A percentile compares a stretch with the other conserved stretches of the same genome.
These are phyloP conservation scores for Candida odintsovae DNA, from an alignment of 805 yeast genomes.

Conservation along the genomic window DNA sequence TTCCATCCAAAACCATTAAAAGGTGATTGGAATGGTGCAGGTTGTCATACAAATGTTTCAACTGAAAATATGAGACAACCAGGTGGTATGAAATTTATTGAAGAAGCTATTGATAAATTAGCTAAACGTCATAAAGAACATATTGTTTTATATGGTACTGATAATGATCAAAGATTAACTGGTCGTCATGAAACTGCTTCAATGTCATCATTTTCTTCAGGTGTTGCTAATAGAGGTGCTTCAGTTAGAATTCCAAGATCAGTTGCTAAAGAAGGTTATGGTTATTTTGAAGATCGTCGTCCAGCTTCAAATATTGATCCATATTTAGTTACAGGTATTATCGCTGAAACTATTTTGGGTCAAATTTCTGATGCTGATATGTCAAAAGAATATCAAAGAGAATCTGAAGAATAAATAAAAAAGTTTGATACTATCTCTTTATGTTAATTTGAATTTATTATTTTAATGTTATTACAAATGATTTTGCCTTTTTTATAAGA, in stretches of 20 bases:
- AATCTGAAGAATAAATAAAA: slow-evolving; percentile 29
- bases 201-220: slow-evolving; percentile 82
- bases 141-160: slow-evolving; percentile 90
- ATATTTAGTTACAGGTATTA: slow-evolving; percentile 96
- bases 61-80: slow-evolving; percentile 85
- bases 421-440: too few relatives aligned
- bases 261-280: slow-evolving; percentile 95
- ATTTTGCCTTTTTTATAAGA: not conserved
- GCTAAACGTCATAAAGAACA: slow-evolving; percentile 97
- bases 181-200: slow-evolving; percentile 99
- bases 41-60: slow-evolving; percentile 98
- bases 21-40: slow-evolving; percentile 99
- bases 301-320: slow-evolving; percentile 99
- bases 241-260: slow-evolving; percentile 98
- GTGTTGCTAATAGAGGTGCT: slow-evolving; percentile 99
- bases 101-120: slow-evolving; percentile 86
- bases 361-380: slow-evolving; percentile 92
- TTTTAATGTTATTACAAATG: not conserved
- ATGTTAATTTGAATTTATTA: not conserved
- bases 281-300: slow-evolving; percentile 99
- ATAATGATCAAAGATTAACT: slow-evolving; percentile 91
- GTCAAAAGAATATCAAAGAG: slow-evolving; percentile 85
- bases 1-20: slow-evolving; percentile 98
- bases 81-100: slow-evolving; percentile 96
- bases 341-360: slow-evolving; percentile 95